Conservation (phyloP, 768 basidiomycete species). For the Agrocybe pediades region DNA sequence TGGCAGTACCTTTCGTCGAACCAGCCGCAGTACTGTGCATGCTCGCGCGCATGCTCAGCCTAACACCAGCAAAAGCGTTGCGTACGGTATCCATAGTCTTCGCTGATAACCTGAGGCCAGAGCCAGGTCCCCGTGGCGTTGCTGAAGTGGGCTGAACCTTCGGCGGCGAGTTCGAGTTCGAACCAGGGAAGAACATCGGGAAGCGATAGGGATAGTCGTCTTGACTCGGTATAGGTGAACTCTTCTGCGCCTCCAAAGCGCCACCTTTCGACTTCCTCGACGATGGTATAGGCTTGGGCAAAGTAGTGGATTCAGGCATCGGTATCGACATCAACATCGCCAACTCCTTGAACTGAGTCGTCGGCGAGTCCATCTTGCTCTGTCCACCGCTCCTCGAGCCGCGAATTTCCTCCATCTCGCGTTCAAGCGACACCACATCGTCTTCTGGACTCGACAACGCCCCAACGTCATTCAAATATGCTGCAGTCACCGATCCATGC, state of each 20-base stretch:
- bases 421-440: conserved; percentile 18
- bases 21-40: conserved; percentile 1
- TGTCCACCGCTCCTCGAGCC: conserved; percentile 6
- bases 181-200: conserved; percentile 18
- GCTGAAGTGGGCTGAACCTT: conserved; percentile 1
- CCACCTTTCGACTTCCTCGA: background rate
- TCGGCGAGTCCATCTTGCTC: conserved; percentile 7
- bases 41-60: conserved; percentile 21
- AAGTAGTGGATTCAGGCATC: background rate
- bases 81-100: conserved; percentile 23
- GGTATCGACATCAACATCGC: background rate
- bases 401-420: conserved; percentile 18
- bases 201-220: conserved; percentile 15
- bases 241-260: conserved; percentile 10
- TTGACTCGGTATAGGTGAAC: conserved; percentile 7
- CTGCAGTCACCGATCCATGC: background rate
- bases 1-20: conserved; percentile 1
- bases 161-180: conserved; percentile 17
- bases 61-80: conserved; percentile 22
- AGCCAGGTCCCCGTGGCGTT: conserved; percentile 12
- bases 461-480: background rate
- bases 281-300: background rate
- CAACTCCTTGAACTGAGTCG: conserved; percentile 11
- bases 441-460: conserved; percentile 4
- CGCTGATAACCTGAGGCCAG: conserved; percentile 20